Evolutionary conservation across 768 basidiomycete genomes (phyloP).

Genomic region (Hebeloma cylindrosporum): DNA sequence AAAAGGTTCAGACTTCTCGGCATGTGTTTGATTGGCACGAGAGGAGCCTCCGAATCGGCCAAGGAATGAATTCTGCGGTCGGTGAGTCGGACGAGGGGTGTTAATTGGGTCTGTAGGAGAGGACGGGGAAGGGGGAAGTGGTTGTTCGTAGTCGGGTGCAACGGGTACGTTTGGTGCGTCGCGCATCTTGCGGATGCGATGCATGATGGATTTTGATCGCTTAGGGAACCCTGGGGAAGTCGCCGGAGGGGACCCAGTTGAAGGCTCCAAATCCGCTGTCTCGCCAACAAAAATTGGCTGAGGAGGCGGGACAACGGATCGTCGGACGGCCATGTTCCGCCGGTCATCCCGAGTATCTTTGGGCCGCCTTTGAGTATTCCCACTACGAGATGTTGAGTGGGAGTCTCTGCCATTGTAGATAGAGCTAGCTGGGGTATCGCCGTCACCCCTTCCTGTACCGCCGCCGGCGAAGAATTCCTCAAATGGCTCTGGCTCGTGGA

Average conservation of each 20-base stretch:
- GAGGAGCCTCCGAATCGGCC: conserved; percentile 61
- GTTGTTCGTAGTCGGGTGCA: conserved; percentile 42
- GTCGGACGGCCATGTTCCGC: conserved; percentile 42
- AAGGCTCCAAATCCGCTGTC: conserved; percentile 35
- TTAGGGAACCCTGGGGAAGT: conserved; percentile 53
- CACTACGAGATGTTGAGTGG: conserved; percentile 31
- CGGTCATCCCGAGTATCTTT: conserved; percentile 50
- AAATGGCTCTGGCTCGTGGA: conserved; percentile 88
- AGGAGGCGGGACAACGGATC: conserved; percentile 69
- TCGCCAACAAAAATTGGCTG: conserved; percentile 80
- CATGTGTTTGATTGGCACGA: conserved; percentile 24
- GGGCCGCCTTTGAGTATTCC: conserved; percentile 30
- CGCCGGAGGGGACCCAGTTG: conserved; percentile 42
- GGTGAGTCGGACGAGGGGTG: conserved; percentile 60
- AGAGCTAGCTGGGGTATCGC: conserved; percentile 63
- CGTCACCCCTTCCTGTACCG: conserved; percentile 47
- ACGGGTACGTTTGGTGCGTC: conserved; percentile 83
- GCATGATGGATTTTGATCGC: conserved; percentile 82
- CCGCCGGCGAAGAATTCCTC: conserved; percentile 89
- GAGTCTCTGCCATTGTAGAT: conserved; percentile 67
- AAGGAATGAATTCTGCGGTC: conserved; percentile 71
- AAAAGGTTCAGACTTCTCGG: conserved; percentile 52
- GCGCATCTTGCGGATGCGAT: conserved; percentile 86
- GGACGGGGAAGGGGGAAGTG: conserved; percentile 50
- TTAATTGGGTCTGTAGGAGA: conserved; percentile 33